Base-by-base conservation (phyloP, 148 eudicot species). In the Heliamphora exappendiculata region DNA sequence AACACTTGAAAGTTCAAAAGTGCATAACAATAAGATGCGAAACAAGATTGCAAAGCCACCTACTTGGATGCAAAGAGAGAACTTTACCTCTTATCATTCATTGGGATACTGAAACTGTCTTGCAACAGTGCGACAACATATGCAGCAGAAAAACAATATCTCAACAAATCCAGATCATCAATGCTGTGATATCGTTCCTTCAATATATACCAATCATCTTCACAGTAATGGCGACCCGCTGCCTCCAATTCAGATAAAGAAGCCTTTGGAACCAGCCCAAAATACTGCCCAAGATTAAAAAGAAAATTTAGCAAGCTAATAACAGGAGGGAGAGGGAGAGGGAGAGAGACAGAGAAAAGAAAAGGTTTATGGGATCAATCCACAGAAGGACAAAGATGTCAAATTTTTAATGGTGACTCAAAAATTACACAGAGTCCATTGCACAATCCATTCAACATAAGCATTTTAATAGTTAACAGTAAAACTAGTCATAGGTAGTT, bases 71-170 rank as follows among this genome's bases (percentile, higher is more conserved):
- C 29, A 24, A 24, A 19, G 29, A 8, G 20, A 11, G 19, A 19
- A 51, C 44, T 77, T 54, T 81, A 86, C 88, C 88, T 83, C 69
- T 81, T 78, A 28, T 81, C 83, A 58, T 59, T 75, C 51, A 76
- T 59, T 58, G 84, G 76, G 41, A 83, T 67, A 26, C 81, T 83
- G 55, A 83, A 73, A 79, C 37, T 77, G 74, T 81, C 76, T 1
- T 69, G 84, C 62, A 86, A 75, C 74, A 86, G 36, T 64, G 47
- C 78, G 67, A 77, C 79, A 44, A 79, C 60, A 69, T 73, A 81
- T 55, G 88, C 84, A 79, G 84, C 76, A 63, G 86, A 79, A 65
- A 86, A 86, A 74, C 88, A 86, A 41, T 69, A 80, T 65, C 79
- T 79, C 64, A 54, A 73, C 70, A 83, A 80, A 79, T 83, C 81